These are phyloP conservation scores for Rutstroemia sp. DNA, from an alignment of 2,329 filamentous ascomycete genomes.

Conservation along the genomic window DNA sequence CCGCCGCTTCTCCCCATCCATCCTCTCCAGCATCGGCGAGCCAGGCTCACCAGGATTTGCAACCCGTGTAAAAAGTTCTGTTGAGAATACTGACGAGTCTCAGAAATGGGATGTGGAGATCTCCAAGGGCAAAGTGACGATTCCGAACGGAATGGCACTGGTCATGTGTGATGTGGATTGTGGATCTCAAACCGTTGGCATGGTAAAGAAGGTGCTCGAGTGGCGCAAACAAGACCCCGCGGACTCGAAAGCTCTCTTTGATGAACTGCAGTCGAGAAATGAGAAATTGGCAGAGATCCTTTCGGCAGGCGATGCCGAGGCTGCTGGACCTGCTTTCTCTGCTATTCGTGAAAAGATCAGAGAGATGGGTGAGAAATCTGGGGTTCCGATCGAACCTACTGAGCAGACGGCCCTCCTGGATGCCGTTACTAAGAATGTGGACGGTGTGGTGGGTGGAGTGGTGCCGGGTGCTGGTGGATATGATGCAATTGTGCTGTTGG, in stretches of 20 bases:
- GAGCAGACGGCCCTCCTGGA: conserved; percentile 82
- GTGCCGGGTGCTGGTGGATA: conserved; percentile 87
- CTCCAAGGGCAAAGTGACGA: conserved; percentile 56
- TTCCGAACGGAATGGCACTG: conserved; percentile 68
- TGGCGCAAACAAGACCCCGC: conserved; percentile 65
- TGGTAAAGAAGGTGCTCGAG: conserved; percentile 85
- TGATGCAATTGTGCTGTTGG: conserved; percentile 77
- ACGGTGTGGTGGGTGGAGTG: conserved; percentile 82
- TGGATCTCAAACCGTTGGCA: conserved; percentile 84
- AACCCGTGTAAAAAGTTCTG: conserved; percentile 52
- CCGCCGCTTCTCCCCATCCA: conserved; percentile 77
- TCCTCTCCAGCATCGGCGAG: conserved; percentile 62
- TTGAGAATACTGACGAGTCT: conserved; percentile 48
- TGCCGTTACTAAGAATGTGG: conserved; percentile 55
- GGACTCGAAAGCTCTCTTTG: conserved; percentile 67
- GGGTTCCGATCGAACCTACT: conserved; percentile 81
- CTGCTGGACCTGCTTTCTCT: conserved; percentile 40
- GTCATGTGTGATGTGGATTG: conserved; percentile 96
- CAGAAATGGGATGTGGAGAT: conserved; percentile 74
- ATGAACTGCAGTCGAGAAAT: conserved; percentile 65
- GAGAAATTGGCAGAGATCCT: conserved; percentile 61
- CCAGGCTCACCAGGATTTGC: conserved; percentile 61
- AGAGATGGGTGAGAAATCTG: conserved; percentile 65
- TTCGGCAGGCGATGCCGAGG: conserved; percentile 38
- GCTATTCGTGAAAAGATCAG: conserved; percentile 57